These are phyloP conservation scores for Tetracentron sinense DNA, from an alignment of 164 flowering plant genomes.

Conservation along the genomic window DNA sequence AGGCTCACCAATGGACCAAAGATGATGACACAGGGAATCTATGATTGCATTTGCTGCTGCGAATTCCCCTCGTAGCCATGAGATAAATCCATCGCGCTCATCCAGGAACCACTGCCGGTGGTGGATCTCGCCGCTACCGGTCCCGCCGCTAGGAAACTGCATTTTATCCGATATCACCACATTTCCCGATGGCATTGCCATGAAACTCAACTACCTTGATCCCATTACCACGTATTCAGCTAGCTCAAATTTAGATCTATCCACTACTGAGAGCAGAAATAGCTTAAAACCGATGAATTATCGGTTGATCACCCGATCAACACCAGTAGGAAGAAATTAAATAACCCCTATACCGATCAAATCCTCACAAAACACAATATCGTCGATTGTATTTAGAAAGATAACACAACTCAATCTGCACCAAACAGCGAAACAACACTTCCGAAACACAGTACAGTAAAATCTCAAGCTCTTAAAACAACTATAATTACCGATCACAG, in stretches of 20 bases:
- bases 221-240: constrained; percentile 4
- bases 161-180: constrained; percentile 53
- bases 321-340: neutral
- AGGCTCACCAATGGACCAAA: constrained; percentile 49
- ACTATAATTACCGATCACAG: constrained; percentile 2
- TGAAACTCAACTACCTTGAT: constrained; percentile 20
- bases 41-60: constrained; percentile 92
- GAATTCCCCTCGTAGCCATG: constrained; percentile 78
- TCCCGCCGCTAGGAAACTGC: constrained; percentile 38
- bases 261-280: neutral
- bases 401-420: neutral
- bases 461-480: neutral
- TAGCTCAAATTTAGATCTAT: constrained; percentile 12
- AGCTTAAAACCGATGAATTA: neutral
- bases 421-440: neutral
- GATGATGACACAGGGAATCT: constrained; percentile 66
- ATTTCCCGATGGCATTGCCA: constrained; percentile 82
- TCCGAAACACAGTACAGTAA: neutral
- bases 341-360: neutral
- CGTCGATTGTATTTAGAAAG: neutral
- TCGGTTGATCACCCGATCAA: neutral
- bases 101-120: constrained; percentile 59
- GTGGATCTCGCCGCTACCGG: constrained; percentile 35
- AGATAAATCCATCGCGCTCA: constrained; percentile 73
- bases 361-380: neutral